Base-by-base conservation (phyloP, 2,329 filamentous ascomycete genomes). In the Cordyceps cateniannulata region DNA sequence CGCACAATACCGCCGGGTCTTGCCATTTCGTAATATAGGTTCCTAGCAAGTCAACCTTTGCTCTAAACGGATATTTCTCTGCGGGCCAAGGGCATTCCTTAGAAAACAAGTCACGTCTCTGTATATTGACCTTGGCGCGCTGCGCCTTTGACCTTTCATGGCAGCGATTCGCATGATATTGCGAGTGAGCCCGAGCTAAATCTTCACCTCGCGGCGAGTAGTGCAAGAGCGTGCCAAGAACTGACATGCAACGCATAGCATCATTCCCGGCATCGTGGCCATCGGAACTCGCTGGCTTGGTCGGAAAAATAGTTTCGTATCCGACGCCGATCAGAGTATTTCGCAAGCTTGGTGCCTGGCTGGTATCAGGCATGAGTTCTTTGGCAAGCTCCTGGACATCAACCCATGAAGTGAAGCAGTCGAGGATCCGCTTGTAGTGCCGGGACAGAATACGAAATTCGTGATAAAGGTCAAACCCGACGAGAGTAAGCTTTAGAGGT, bases 311-410 rank as follows among this genome's bases (percentile, higher is more conserved):
- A 25, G 24, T 16, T 22, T 53, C 58, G 52, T 40, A 60, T n/a
- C 58, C 58, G 18, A 60, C 35, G 5, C 25, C 58, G 18, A 60
- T 22, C 29, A 60, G 50, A 10, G 57, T 52, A 22, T 60, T 60
- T 49, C 42, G 58, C 8, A 54, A 20, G 50, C 58, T 49, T 18
- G 50, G 58, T 22, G 42, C 40, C 32, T 60, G 38, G 25, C 48
- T 60, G 38, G 12, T 22, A 9, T 16, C 44, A 53, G 49, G 18
- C 44, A 44, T 49, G 42, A 54, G 27, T 14, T 60, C 50, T 42
- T 9, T 29, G 44, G 20, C 32, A 18, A 60, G 58, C n/a, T 49
- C 58, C 42, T 54, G 58, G 3, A 54, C 42, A 42, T 60, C 58
- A 8, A 60, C 40, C 58, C 58, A 60, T 12, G 58, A 54, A 20